Evolutionary conservation across 257 asterid species (phyloP).

Genomic region (Avicennia marina): DNA sequence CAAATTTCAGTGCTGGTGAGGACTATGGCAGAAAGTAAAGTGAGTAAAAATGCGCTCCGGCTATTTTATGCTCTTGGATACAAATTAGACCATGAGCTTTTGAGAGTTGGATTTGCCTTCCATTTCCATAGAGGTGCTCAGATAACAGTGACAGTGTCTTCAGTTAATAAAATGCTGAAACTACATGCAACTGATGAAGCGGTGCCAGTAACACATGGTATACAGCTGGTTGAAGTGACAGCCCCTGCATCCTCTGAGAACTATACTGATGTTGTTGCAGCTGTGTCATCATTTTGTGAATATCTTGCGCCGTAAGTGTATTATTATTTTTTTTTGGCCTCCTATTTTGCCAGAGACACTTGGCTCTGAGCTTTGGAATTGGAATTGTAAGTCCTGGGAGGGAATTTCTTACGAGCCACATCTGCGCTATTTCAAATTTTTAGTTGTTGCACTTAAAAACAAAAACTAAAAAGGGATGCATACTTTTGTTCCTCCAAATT

Average conservation of each 20-base stretch:
- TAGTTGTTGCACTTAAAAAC: background rate
- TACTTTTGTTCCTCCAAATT: slow-evolving; percentile 1
- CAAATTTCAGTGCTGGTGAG: slow-evolving; percentile 85
- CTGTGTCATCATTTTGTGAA: slow-evolving; percentile 83
- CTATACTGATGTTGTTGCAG: slow-evolving; percentile 71
- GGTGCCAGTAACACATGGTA: slow-evolving; percentile 86
- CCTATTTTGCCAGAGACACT: no score
- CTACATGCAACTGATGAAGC: slow-evolving; percentile 89
- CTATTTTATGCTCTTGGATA: slow-evolving; percentile 78
- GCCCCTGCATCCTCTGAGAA: slow-evolving; percentile 91
- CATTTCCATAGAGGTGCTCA: slow-evolving; percentile 84
- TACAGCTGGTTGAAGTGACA: slow-evolving; percentile 92
- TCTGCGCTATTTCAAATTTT: background rate
- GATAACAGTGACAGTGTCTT: slow-evolving; percentile 77
- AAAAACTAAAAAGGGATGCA: background rate
- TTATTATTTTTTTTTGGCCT: background rate
- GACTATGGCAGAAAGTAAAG: slow-evolving; percentile 77
- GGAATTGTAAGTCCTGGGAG: no score
- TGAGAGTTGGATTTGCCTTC: slow-evolving; percentile 85
- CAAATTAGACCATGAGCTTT: slow-evolving; percentile 82
- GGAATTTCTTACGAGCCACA: no score
- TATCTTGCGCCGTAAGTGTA: slow-evolving; percentile 96
- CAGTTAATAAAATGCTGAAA: slow-evolving; percentile 87
- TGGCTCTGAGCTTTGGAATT: background rate
- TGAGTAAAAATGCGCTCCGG: slow-evolving; percentile 84